Evolutionary conservation across 306 rosid genomes (phyloP).

Genomic region (Hippophae tibetana): DNA sequence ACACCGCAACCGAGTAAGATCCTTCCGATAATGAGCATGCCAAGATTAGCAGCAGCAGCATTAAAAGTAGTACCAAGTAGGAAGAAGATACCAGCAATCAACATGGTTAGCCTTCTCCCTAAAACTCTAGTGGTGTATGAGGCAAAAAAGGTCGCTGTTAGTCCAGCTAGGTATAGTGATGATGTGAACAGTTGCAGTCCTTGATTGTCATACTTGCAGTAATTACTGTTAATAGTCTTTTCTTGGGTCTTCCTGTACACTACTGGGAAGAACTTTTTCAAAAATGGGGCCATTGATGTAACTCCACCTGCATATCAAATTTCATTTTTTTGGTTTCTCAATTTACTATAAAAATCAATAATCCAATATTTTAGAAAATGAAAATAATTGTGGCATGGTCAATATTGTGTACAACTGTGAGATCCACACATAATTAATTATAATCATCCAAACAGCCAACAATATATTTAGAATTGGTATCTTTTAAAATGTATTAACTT

Average conservation of each 20-base stretch:
- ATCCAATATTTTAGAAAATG: background rate
- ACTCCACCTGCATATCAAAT: constrained; percentile 41
- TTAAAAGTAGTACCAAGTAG: constrained; percentile 38
- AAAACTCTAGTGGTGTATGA: constrained; percentile 41
- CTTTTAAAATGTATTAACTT: too few relatives aligned
- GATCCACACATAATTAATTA: too few relatives aligned
- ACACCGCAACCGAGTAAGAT: constrained; percentile 60
- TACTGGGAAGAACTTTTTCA: constrained; percentile 50
- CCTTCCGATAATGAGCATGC: constrained; percentile 50
- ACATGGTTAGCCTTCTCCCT: constrained; percentile 59
- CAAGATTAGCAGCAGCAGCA: constrained; percentile 37
- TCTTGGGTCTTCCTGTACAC: constrained; percentile 29
- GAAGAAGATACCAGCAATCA: constrained; percentile 56
- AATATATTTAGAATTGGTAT: too few relatives aligned
- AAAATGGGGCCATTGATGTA: constrained; percentile 44
- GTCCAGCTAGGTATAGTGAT: constrained; percentile 50
- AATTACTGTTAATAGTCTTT: constrained; percentile 25
- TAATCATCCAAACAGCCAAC: too few relatives aligned
- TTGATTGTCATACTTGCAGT: constrained; percentile 56
- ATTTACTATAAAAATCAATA: background rate
- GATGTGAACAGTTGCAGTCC: constrained; percentile 55
- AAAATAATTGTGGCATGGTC: too few relatives aligned
- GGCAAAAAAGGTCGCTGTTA: constrained; percentile 42
- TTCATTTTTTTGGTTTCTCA: background rate
- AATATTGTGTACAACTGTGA: too few relatives aligned